A percentile compares a stretch with the other conserved stretches of the same genome.
Evolutionary conservation across 1,284 basidiomycete species (phyloP).

Genomic region (Meira nashicola): DNA sequence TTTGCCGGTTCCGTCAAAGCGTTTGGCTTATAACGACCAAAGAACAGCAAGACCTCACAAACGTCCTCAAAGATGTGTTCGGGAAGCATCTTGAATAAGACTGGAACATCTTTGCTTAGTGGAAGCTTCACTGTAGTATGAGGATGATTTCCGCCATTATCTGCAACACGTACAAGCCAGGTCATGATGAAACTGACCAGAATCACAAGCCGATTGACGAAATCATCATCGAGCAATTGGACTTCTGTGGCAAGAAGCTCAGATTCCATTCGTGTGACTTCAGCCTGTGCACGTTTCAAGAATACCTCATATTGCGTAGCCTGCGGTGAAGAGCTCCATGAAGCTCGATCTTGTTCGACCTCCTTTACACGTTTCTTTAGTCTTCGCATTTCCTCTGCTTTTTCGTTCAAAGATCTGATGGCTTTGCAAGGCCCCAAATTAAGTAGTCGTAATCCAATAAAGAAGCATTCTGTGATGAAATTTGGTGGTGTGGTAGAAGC

Average conservation of each 20-base stretch:
- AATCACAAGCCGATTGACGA: conserved; percentile 71
- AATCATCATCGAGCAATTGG: conserved; percentile 79
- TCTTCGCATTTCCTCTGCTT: conserved; percentile 60
- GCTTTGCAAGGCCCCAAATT: conserved; percentile 56
- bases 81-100: conserved; percentile 79
- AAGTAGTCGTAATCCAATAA: conserved; percentile 57
- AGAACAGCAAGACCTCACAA: conserved; percentile 75
- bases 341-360: conserved; percentile 60
- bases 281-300: conserved; percentile 44
- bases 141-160: conserved; percentile 76
- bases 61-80: conserved; percentile 94
- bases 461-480: conserved; percentile 95
- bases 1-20: conserved; percentile 70
- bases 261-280: conserved; percentile 49
- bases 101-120: conserved; percentile 76
- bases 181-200: conserved; percentile 87
- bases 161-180: conserved; percentile 90
- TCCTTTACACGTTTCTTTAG: conserved; percentile 69
- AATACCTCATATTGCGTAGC: conserved; percentile 50
- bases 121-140: conserved; percentile 56
- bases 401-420: conserved; percentile 67
- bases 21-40: conserved; percentile 67
- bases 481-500: conserved; percentile 58
- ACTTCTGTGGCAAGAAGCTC: conserved; percentile 72
- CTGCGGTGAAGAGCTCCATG: conserved; percentile 33